Evolutionary conservation across 1,284 basidiomycete species (phyloP), one percentile per base, ranked within the genome.

Genomic region (Irpex sp.): DNA sequence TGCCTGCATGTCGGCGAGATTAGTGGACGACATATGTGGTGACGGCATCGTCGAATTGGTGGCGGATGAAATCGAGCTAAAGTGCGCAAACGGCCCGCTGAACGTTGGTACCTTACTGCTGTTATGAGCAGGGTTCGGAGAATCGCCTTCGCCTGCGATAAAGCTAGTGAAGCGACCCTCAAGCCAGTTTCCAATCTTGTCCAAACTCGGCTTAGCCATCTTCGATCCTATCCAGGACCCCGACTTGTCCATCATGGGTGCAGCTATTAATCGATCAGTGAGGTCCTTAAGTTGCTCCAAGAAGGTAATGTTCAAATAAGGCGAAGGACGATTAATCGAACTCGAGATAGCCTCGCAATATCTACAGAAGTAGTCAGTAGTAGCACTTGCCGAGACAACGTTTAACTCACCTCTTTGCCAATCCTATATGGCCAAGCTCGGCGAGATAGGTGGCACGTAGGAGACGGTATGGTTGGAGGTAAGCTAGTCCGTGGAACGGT

Each of bases 101-200:
- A 82, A 83, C 7, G 74, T 79, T 55, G 74, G 76, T 37, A 78
- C 70, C 18, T 68, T 64, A 14, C 80, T 77, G 28, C 79, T 75
- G 21, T 73, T 74, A 7, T 76, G 70, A 18, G 74, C 71, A 7
- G 77, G 73, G 10, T 77, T 72, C 4, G 78, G 72, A 35, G 86
- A 86, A 21, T 81, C 80, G 47, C 78, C 83, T 61, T 96, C 94
- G 2, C 95, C 97, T 12, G 96, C 94, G 64, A 99, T 96, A 68
- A 99, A 91, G 73, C 97, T 97, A 35, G 94, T 95, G 67, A 99
- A 87, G 12, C 91, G 85, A n/a, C 92, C 91, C 74, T 96, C 96
- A 28, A 99, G 82, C 86, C 94, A 98, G 58, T 89, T 91, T 58
- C 96, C 93, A 55, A 99, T 86, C 53, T 90, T 90, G 69, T 98